Evolutionary conservation across 768 basidiomycete genomes (phyloP), one percentile per base, ranked within the genome.

Genomic region (Erythrobasidium yunnanense): DNA sequence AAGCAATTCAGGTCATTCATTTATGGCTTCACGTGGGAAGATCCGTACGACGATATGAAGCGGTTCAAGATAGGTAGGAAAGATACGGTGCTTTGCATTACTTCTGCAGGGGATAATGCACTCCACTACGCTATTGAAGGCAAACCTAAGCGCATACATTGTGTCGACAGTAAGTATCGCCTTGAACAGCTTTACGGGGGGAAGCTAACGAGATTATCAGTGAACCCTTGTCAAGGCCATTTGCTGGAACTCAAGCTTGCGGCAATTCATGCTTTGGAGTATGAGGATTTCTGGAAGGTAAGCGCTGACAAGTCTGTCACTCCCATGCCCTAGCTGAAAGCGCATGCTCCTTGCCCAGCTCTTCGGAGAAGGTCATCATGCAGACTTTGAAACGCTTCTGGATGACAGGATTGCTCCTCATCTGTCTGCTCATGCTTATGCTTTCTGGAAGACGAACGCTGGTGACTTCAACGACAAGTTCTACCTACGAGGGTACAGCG

Each of bases 161-260:
- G 23, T 22, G 67, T 68, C 3, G 67, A 68, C 50, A 68, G 34
- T 29, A 29, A 45, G 58, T 54, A 4, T 27, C 5, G 47, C 23
- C 35, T 29, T 50, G 35, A n/a, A n/a, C 18, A 15, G 46, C 2
- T 11, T 11, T 42, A 42, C 11, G 38, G 11, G 11, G 4, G 47
- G 30, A 35, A 32, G 27, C 34, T 32, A 2, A 20, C 49, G 35
- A 55, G 34, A 29, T 27, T 23, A 13, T 33, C 18, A 56, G 45
- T 86, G 81, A 86, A 86, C 73, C 84, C 85, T 2, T 82, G 84
- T 71, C 86, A 87, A 79, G 84, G 84, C 1, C 87, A 88, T 74
- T 80, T 88, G 8, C 78, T 88, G 29, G 87, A 88, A 75, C 80
- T 88, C 33, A 88, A 88, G 75, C 81, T 88, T 1, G 87, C 87